These are phyloP conservation scores for Colletotrichum sp. DNA, from an alignment of 2,329 filamentous ascomycete genomes.

Conservation along the genomic window DNA sequence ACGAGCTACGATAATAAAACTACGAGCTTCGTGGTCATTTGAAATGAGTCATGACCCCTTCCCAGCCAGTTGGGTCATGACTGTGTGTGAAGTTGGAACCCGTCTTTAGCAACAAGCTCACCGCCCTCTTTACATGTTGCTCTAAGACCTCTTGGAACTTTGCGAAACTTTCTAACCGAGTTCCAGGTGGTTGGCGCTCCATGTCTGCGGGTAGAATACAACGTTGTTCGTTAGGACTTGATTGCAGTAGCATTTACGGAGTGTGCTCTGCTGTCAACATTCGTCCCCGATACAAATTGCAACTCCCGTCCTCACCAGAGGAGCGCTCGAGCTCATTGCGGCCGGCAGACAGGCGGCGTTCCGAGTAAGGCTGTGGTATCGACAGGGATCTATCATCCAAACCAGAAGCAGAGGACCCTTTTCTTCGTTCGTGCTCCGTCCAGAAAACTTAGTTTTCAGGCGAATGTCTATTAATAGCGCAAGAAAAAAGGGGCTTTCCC, in stretches of 20 bases:
- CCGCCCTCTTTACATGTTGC: background rate
- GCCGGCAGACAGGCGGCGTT: background rate
- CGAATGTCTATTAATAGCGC: constrained; percentile 6
- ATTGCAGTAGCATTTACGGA: background rate
- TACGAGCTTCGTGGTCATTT: background rate
- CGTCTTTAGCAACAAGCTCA: background rate
- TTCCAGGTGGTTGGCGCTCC: background rate
- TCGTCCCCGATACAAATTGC: background rate
- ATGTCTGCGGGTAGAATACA: background rate
- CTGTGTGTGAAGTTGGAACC: background rate
- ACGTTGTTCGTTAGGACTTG: background rate
- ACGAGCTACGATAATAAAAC: background rate
- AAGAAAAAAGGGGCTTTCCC: background rate
- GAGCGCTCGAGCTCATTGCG: background rate
- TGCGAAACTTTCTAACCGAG: background rate
- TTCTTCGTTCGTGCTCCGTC: background rate
- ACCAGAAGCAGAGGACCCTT: background rate
- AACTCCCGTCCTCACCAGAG: background rate
- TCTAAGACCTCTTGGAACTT: background rate
- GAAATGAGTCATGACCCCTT: constrained; percentile 9
- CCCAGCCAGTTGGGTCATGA: background rate
- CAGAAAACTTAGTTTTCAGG: background rate
- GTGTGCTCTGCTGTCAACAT: background rate
- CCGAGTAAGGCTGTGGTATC: background rate
- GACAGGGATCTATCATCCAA: background rate